Evolutionary conservation across 1,139 yeast species (phyloP).

Genomic region (Candida labiduridarum): DNA sequence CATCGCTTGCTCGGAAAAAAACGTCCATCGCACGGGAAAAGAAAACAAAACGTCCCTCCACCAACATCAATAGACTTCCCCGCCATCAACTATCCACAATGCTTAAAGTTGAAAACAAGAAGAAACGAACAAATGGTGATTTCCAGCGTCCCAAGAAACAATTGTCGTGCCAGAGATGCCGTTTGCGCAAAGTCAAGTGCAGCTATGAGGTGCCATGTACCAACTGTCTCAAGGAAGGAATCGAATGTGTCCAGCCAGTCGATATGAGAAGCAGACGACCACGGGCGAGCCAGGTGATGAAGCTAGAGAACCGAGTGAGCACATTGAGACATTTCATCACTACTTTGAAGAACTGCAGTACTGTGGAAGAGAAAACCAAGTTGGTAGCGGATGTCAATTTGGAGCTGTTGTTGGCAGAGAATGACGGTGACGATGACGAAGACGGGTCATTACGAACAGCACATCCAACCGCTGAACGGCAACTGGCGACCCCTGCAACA

Average conservation of each 20-base stretch:
- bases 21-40: conserved; percentile 2
- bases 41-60: neutral
- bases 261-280: conserved; percentile 59
- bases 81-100: neutral
- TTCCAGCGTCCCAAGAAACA: conserved; percentile 9
- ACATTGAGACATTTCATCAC: conserved; percentile 28
- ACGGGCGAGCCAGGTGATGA: conserved; percentile 49
- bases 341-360: conserved; percentile 22
- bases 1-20: neutral
- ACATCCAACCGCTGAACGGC: neutral
- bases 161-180: conserved; percentile 50
- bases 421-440: neutral
- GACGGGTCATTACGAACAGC: neutral
- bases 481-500: neutral
- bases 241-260: conserved; percentile 50
- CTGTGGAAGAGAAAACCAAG: conserved; percentile 19
- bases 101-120: neutral
- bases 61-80: neutral
- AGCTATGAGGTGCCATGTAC: conserved; percentile 53
- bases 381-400: neutral
- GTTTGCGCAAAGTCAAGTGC: conserved; percentile 57
- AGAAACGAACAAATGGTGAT: neutral
- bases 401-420: neutral
- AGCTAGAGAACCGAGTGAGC: conserved; percentile 33
- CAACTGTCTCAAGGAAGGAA: conserved; percentile 45